phyloP scores from a whole-genome alignment of 371 early-diverging fungal species.

The Mucor saturninus region DNA sequence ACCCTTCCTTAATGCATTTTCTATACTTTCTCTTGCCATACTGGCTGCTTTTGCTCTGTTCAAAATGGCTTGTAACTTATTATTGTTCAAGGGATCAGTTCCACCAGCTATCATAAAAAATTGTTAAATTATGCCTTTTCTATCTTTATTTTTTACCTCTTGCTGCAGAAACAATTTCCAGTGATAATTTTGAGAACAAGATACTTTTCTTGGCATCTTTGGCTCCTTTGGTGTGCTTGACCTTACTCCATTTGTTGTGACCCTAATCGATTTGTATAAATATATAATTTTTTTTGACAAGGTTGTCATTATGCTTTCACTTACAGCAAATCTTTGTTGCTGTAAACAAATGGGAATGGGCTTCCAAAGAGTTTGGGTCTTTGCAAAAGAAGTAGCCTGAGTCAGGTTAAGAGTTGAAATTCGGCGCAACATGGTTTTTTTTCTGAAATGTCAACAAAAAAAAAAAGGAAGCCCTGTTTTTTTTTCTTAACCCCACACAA shows the following conservation, averaged over 20 bases:
- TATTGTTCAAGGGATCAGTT: slow-evolving; percentile 53
- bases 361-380: slow-evolving; percentile 13
- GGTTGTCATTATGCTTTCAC: background rate
- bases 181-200: slow-evolving; percentile 59
- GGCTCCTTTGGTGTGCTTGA: slow-evolving; percentile 67
- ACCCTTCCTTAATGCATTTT: slow-evolving; percentile 69
- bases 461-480: too few relatives aligned
- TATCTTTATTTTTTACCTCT: slow-evolving; percentile 38
- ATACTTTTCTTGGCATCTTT: slow-evolving; percentile 61
- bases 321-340: slow-evolving; percentile 53
- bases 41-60: slow-evolving; percentile 62
- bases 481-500: too few relatives aligned
- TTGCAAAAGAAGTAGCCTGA: background rate
- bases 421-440: slow-evolving; percentile 11
- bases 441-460: too few relatives aligned
- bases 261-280: slow-evolving; percentile 37
- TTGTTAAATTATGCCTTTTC: background rate
- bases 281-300: background rate
- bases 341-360: slow-evolving; percentile 20
- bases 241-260: slow-evolving; percentile 75
- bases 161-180: slow-evolving; percentile 66
- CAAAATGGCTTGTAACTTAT: slow-evolving; percentile 62
- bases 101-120: slow-evolving; percentile 46
- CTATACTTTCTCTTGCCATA: slow-evolving; percentile 77
- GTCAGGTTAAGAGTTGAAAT: slow-evolving; percentile 10